Evolutionary conservation across 2,329 filamentous ascomycete genomes (phyloP), one percentile per base, ranked within the genome.

Genomic region (Sporothrix curviconia): DNA sequence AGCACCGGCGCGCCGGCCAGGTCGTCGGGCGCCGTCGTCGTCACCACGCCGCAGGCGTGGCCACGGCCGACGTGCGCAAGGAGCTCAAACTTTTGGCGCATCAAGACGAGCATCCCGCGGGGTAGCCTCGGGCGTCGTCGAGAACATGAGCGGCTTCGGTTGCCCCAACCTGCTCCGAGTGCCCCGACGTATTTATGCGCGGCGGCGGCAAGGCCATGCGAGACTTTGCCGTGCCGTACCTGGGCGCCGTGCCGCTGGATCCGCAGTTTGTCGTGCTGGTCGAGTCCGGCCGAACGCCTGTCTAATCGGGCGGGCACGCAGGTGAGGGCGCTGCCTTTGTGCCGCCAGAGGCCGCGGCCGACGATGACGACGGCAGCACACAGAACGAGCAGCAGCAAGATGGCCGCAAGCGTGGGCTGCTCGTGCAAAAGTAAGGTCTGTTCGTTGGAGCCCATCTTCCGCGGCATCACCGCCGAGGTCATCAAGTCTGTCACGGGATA

Each of bases 61-160:
- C 90, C 12, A 95, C 92, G 28, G 88, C 90, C 0, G 94, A 99
- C 68, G 94, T 99, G 37, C 86, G 90, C 67, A 96, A 96, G 69
- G 92, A 96, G 71, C 80, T 96, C 62, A 96, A 96, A 70, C 96
- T 96, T 69, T 96, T n/a, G n/a, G n/a, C n/a, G 92, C 73, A 77
- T 78, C 53, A 96, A 96, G 75, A 92, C 89, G 1, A 81, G 83
- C 30, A 85, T 96, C 50, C n/a, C 78, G 80, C 2, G 84, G 95
- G 36, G 76, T 97, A 11, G n/a, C n/a, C n/a, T n/a, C n/a, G n/a
- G 94, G 94, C 0, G 92, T 99, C 1, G 82, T 99, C 46, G 94
- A 99, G 75, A 99, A 99, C 70, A 97, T 99, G 94, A 87, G 86
- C 63, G 90, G 90, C 2, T 95, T 89, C 65, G 87, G 94, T n/a